Percentiles rank a stretch among this genome's conserved stretches.
These are phyloP conservation scores for Scutellaria minor DNA, from an alignment of 257 asterid species.

Conservation along the genomic window DNA sequence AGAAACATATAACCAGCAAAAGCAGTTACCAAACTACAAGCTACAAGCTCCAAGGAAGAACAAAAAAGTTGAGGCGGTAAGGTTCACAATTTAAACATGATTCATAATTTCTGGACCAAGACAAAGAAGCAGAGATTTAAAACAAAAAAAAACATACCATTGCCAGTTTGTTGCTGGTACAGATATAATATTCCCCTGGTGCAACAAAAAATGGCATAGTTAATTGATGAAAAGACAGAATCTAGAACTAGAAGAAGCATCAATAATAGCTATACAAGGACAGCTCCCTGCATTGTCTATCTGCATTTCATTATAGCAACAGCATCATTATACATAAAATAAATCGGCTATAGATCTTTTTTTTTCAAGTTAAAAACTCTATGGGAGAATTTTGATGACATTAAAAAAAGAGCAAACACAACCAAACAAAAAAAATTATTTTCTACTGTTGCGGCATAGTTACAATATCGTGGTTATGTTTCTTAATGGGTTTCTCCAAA, in stretches of 20 bases:
- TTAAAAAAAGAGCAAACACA: conserved; percentile 1
- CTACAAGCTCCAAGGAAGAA: background rate
- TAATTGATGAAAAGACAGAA: conserved; percentile 31
- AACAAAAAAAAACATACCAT: conserved; percentile 56
- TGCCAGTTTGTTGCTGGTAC: conserved; percentile 75
- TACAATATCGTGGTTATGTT: conserved; percentile 1
- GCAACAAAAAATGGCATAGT: conserved; percentile 37
- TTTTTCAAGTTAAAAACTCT: conserved; percentile 5
- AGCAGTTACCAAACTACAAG: conserved; percentile 11
- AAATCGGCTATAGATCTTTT: background rate
- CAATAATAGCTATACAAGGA: background rate
- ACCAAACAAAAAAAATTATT: background rate
- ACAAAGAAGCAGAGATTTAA: background rate
- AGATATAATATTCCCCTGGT: conserved; percentile 79
- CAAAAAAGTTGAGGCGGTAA: background rate
- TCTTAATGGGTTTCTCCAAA: background rate
- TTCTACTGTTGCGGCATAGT: background rate
- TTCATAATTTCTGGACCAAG: background rate
- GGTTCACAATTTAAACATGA: background rate
- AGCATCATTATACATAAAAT: background rate
- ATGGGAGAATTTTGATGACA: background rate
- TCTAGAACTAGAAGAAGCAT: background rate
- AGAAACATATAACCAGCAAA: conserved; percentile 27
- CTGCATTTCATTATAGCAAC: conserved; percentile 5
- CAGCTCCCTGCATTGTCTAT: conserved; percentile 15